Evolutionary conservation across 352 stramenopile genomes (phyloP), one percentile per base, ranked within the genome.

Genomic region (Phytopythium sindhum): DNA sequence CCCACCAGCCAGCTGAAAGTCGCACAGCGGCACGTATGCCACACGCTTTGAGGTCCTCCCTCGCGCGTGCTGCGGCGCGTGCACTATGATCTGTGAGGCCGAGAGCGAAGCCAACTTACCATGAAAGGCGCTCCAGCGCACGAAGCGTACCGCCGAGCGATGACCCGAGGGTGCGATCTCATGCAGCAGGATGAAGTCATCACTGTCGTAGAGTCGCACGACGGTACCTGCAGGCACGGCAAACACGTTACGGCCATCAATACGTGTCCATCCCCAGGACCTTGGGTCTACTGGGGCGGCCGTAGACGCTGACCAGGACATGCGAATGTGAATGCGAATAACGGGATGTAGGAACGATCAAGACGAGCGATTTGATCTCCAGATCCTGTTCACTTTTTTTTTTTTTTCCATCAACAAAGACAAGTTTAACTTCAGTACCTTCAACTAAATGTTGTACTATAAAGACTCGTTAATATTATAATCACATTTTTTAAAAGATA

Each of bases 231-330:
- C 85, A 52, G 84, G 81, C 42, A 95, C 77, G 19, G 86, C 86
- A 42, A 91, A 68, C 64, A 95, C 86, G 56, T 92, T 95, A 65
- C 83, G 83, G 42, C 86, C 82, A 66, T 95, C 86, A 54, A 95
- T 77, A 63, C 82, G 78, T 65, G 84, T 86, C 86, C 86, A 95
- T 62, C 80, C 89, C 84, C 86, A 95, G 51, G 81, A 65, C 15
- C 84, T 81, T 65, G 83, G 23, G 52, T 50, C 45, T 67, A 68
- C 21, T 24, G 24, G 9, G 19, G 26, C 50, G 26, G 45, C 23
- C 21, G 45, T 26, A 1, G 45, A 52, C 45, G 45, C 45, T 10
- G 45, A 52, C 45, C 45, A 52, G 7, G 45, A 52, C 45, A 52
- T 52, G 45, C 10, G 39, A 15, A n/a, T 15, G 39, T n/a, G n/a